These are phyloP conservation scores for Candida palmyrensis DNA, from an alignment of 805 yeast species.

Conservation along the genomic window DNA sequence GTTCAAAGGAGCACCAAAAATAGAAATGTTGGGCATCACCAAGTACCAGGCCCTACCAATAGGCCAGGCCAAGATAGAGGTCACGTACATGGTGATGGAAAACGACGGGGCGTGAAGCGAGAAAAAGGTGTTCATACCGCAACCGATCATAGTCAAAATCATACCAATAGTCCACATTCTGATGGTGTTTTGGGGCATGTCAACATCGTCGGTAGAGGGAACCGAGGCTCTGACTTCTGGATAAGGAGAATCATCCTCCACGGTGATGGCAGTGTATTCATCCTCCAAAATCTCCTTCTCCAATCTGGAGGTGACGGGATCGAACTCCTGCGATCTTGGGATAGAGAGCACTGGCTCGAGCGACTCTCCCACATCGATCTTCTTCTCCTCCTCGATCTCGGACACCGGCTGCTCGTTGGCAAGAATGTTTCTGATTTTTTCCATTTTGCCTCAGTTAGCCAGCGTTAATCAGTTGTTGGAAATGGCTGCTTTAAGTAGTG, in stretches of 20 bases:
- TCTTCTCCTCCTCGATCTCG: slow-evolving; percentile 2
- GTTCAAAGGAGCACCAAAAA: slow-evolving; percentile 37
- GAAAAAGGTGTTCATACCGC: slow-evolving; percentile 57
- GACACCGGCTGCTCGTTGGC: background rate
- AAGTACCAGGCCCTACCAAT: slow-evolving; percentile 48
- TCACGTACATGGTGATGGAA: slow-evolving; percentile 44
- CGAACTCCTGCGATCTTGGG: slow-evolving; percentile 26
- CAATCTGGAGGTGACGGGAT: slow-evolving; percentile 25
- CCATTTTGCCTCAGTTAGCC: slow-evolving; percentile 1
- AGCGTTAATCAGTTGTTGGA: background rate
- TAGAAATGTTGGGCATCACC: slow-evolving; percentile 9
- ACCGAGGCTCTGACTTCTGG: slow-evolving; percentile 65
- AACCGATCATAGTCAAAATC: slow-evolving; percentile 49
- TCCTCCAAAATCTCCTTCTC: slow-evolving; percentile 19
- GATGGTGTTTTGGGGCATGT: slow-evolving; percentile 46
- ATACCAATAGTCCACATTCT: slow-evolving; percentile 52
- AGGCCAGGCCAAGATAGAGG: slow-evolving; percentile 59
- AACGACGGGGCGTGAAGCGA: slow-evolving; percentile 53
- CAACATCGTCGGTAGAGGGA: slow-evolving; percentile 47
- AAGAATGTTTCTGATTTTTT: slow-evolving; percentile 2
- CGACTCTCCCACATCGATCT: slow-evolving; percentile 1
- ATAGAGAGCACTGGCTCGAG: slow-evolving; percentile 7
- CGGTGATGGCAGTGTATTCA: slow-evolving; percentile 37
- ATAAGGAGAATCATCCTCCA: slow-evolving; percentile 49
- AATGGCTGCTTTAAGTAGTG: background rate